Evolutionary conservation across 352 stramenopile species (phyloP).

Genomic region (Nannochloropsis limnetica): DNA sequence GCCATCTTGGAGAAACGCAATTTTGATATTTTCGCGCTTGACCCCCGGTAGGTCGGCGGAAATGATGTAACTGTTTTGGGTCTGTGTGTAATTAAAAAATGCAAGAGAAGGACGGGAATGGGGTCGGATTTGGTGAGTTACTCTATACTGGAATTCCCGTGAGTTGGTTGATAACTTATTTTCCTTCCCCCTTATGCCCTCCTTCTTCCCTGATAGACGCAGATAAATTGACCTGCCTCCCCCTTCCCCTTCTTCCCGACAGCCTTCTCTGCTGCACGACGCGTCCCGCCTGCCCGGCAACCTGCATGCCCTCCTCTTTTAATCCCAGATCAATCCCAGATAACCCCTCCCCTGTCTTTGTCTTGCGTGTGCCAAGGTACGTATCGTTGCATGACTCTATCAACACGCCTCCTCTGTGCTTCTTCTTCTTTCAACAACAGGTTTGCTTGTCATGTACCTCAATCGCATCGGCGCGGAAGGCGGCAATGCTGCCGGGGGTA

Average conservation of each 20-base stretch:
- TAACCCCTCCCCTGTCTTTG: not conserved
- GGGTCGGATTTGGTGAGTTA: not conserved
- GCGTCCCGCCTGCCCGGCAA: not conserved
- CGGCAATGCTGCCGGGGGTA: not conserved
- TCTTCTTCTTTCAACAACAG: not conserved
- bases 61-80: not conserved
- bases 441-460: not conserved
- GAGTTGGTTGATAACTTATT: not conserved
- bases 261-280: not conserved
- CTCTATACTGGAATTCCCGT: not conserved
- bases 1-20: not conserved
- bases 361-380: not conserved
- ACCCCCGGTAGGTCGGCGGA: not conserved
- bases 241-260: not conserved
- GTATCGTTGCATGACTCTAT: not conserved
- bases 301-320: not conserved
- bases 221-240: not conserved
- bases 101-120: not conserved
- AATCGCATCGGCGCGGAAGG: not conserved
- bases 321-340: not conserved
- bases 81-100: not conserved
- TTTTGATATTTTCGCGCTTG: not conserved
- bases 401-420: not conserved
- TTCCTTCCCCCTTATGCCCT: not conserved
- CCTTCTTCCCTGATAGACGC: not conserved